phyloP scores from a whole-genome alignment of 2,329 filamentous ascomycete genomes.

The Monosporascus ibericus region DNA sequence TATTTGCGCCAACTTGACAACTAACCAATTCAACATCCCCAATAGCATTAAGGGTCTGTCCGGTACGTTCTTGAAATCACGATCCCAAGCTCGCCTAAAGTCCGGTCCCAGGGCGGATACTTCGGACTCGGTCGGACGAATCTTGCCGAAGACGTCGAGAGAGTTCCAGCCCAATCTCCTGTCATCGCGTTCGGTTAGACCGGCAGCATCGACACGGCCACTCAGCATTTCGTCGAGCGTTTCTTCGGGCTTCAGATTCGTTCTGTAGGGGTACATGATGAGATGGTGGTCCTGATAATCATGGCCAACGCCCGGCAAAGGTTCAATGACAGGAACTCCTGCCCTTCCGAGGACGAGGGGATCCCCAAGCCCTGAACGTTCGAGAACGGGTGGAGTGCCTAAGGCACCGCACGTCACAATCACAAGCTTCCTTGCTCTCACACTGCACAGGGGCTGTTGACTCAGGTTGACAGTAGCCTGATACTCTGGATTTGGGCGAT shows the following conservation, averaged over 20 bases:
- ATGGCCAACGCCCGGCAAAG: constrained; percentile 38
- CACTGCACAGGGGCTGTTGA: constrained; percentile 1
- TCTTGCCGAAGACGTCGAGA: constrained; percentile 3
- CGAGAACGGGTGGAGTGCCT: constrained; percentile 37
- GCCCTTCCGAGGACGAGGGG: constrained; percentile 33
- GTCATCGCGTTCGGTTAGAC: not conserved
- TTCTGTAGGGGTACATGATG: constrained; percentile 37
- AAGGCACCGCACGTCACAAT: constrained; percentile 29
- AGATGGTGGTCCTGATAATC: constrained; percentile 44
- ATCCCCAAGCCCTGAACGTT: constrained; percentile 44
- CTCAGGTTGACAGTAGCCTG: not conserved
- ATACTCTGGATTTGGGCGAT: not conserved
- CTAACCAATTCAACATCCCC: not conserved
- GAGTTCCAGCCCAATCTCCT: constrained; percentile 5
- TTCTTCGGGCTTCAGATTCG: not conserved
- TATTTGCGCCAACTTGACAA: not conserved
- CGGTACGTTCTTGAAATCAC: not conserved
- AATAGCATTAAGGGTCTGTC: constrained; percentile 29
- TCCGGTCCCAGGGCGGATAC: not conserved
- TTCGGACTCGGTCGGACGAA: constrained; percentile 2
- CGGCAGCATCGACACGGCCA: not conserved
- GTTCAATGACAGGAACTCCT: constrained; percentile 23
- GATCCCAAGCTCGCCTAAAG: constrained; percentile 1
- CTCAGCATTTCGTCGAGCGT: not conserved
- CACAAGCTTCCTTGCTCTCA: constrained; percentile 42